Conservation (phyloP, 2,329 filamentous ascomycete genomes). For the Curvularia hawaiiensis region DNA sequence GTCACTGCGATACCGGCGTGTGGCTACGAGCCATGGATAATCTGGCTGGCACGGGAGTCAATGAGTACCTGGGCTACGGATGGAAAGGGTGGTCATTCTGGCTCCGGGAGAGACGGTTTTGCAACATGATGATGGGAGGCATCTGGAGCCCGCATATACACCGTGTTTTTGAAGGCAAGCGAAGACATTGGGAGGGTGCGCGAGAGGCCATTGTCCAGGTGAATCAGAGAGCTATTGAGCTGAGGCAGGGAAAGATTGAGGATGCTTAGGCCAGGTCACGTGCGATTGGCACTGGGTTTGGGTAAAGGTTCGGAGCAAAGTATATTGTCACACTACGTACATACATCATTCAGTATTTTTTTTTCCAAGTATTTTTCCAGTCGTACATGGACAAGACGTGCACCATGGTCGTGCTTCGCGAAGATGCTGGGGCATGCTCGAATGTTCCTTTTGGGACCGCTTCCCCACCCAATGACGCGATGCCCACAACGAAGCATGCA, state of each 20-base stretch:
- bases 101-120: slow-evolving; percentile 48
- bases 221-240: slow-evolving; percentile 18
- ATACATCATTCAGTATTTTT: not conserved
- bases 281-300: not conserved
- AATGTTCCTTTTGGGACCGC: slow-evolving; percentile 12
- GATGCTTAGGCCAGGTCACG: not conserved
- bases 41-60: slow-evolving; percentile 50
- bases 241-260: slow-evolving; percentile 8
- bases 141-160: slow-evolving; percentile 51
- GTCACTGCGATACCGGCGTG: slow-evolving; percentile 20
- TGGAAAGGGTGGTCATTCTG: slow-evolving; percentile 51
- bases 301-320: not conserved
- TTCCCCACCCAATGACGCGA: slow-evolving; percentile 18
- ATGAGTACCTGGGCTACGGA: slow-evolving; percentile 52
- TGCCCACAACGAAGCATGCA: not conserved
- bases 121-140: slow-evolving; percentile 47
- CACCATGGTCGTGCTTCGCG: slow-evolving; percentile 1
- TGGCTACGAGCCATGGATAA: slow-evolving; percentile 51
- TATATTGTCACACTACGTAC: not conserved
- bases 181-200: slow-evolving; percentile 51
- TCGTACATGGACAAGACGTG: not conserved
- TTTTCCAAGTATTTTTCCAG: not conserved
- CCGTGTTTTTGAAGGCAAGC: slow-evolving; percentile 50
- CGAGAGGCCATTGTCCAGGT: slow-evolving; percentile 42
- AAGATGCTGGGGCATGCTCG: slow-evolving; percentile 12